Base-by-base conservation (phyloP, 495 filamentous ascomycete genomes). In the Saxispiralis lemnorum region DNA sequence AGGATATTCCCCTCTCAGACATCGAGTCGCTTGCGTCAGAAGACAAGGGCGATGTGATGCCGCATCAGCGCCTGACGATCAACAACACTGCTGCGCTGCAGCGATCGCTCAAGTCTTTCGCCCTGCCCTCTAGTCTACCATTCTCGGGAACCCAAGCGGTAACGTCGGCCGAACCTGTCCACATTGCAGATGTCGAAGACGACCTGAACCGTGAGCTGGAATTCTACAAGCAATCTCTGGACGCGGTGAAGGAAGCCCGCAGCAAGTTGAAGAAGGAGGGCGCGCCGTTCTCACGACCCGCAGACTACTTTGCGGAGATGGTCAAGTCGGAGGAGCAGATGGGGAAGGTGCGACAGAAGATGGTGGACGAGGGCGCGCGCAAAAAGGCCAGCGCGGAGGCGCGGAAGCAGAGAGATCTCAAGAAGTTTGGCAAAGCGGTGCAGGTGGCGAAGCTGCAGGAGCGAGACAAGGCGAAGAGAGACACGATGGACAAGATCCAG, bases 351-450 rank as follows among this genome's bases (percentile, higher is more conserved):
- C 92, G 89, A 70, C 73, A 76, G 60, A 93, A 92, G 71, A 66
- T 96, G 55, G 71, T 87, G 46, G 88, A 95, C 50, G 85, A 88
- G 60, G 89, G 88, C 9, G 82, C 87, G 24, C 65, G 70, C 39
- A 93, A 89, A 71, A 94, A 93, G 71, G 88, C 92, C 1, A 72
- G 83, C 6, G 76, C 79, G 15, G 89, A 97, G 61, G 89, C 89
- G 19, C 74, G 84, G 58, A 81, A 81, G 65, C 85, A 82, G 69
- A 70, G 89, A 46, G 89, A 97, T 64, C 67, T 95, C 51, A 96
- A 93, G 78, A 96, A 95, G 65, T 97, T 96, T 64, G 89, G 89
- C 50, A 97, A 97, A 68, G 83, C 93, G 66, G 89, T 96, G 47
- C 89, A 97, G 70, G 76, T 93, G 49, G 86, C 84, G 48, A 95